phyloP scores from a whole-genome alignment of 225 moss, liverwort and hornwort species.

The Sphagnum tenellum region DNA sequence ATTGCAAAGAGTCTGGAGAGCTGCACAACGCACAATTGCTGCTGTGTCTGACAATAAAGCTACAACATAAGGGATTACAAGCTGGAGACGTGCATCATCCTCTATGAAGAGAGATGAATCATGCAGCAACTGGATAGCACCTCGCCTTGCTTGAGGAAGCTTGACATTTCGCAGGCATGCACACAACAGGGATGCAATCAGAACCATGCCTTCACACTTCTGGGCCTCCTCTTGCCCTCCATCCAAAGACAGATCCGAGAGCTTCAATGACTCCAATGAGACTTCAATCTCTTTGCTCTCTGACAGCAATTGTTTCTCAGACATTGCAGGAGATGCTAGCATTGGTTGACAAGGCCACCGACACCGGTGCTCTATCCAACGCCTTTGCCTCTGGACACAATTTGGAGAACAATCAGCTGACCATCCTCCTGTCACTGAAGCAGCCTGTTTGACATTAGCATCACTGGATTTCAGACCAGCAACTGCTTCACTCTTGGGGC shows the following conservation, averaged over 20 bases:
- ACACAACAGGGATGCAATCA: conserved; percentile 87
- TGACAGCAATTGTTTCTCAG: conserved; percentile 2
- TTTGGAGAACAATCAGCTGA: conserved; percentile 25
- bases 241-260: conserved; percentile 16
- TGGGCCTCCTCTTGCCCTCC: conserved; percentile 26
- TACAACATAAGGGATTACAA: conserved; percentile 87
- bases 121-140: conserved; percentile 77
- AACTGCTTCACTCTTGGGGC: conserved; percentile 11
- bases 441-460: conserved; percentile 14
- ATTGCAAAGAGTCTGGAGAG: conserved; percentile 87
- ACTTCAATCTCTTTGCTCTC: conserved; percentile 17
- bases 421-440: conserved; percentile 27
- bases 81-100: conserved; percentile 91
- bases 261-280: conserved; percentile 12
- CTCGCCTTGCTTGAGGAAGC: conserved; percentile 87
- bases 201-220: conserved; percentile 90
- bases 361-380: conserved; percentile 44
- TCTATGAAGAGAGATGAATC: conserved; percentile 81
- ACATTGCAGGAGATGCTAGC: conserved; percentile 27
- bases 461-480: conserved; percentile 17
- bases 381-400: conserved; percentile 45
- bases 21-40: conserved; percentile 94
- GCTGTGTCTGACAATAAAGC: conserved; percentile 79
- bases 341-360: conserved; percentile 40
- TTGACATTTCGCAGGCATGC: conserved; percentile 90